These are phyloP conservation scores for Bocquillonia castaneifolia DNA, from an alignment of 441 rosid genomes.

Conservation along the genomic window DNA sequence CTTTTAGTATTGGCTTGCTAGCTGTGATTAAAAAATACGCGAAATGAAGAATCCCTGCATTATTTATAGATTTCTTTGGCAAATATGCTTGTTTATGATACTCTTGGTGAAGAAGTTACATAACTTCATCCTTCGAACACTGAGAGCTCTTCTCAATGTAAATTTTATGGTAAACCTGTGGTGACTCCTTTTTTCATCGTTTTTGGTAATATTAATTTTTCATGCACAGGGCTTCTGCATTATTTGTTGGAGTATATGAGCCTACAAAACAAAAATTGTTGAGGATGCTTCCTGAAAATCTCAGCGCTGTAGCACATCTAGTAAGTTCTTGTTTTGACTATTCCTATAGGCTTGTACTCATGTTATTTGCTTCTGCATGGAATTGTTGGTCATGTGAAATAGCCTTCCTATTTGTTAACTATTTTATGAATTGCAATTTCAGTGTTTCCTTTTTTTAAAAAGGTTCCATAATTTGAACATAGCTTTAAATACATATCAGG, in stretches of 20 bases:
- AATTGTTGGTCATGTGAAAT: not conserved
- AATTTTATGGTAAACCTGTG: not conserved
- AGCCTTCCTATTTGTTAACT: constrained; percentile 8
- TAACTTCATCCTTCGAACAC: not conserved
- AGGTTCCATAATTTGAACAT: constrained; percentile 7
- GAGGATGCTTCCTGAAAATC: constrained; percentile 69
- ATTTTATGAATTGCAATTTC: not conserved
- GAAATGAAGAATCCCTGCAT: not conserved
- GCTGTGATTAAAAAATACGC: not conserved
- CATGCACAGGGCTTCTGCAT: constrained; percentile 74
- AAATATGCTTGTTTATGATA: not conserved
- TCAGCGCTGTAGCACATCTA: constrained; percentile 86
- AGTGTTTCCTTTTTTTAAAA: too few species aligned
- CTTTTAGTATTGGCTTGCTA: not conserved
- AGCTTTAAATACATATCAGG: constrained; percentile 7
- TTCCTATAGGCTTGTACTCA: not conserved
- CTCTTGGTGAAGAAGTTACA: not conserved
- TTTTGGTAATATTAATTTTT: not conserved
- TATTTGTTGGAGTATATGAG: constrained; percentile 94
- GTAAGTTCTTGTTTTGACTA: constrained; percentile 37
- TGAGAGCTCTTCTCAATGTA: not conserved
- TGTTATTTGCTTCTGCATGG: constrained; percentile 2
- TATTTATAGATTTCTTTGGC: constrained; percentile 1
- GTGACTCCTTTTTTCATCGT: not conserved
- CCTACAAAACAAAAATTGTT: constrained; percentile 88